These are phyloP conservation scores for Botrytis deweyae DNA, from an alignment of 2,329 filamentous ascomycete genomes.

Conservation along the genomic window DNA sequence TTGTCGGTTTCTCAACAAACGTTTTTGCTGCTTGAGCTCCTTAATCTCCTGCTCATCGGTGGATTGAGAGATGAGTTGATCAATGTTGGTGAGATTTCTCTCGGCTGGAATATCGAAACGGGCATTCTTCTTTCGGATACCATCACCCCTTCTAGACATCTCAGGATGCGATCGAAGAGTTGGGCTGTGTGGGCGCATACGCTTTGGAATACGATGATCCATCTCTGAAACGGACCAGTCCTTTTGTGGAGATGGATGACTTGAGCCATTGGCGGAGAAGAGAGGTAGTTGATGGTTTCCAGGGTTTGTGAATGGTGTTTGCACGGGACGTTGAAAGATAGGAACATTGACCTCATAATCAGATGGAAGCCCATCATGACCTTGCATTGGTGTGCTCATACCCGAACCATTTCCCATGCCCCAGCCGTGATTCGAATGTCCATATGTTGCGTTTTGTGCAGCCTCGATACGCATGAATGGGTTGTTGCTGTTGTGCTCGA, in stretches of 20 bases:
- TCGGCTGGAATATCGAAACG: slow-evolving; percentile 96
- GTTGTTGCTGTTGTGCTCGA: slow-evolving; percentile 56
- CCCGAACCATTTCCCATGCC: slow-evolving; percentile 55
- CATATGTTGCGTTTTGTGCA: slow-evolving; percentile 42
- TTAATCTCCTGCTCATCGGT: slow-evolving; percentile 92
- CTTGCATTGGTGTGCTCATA: slow-evolving; percentile 70
- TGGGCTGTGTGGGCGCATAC: slow-evolving; percentile 67
- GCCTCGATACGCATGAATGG: slow-evolving; percentile 66
- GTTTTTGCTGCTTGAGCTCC: slow-evolving; percentile 97
- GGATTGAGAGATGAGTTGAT: slow-evolving; percentile 83
- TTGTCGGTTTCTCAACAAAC: slow-evolving; percentile 89
- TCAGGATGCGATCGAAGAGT: slow-evolving; percentile 71
- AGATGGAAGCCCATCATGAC: slow-evolving; percentile 62
- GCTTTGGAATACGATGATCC: slow-evolving; percentile 54
- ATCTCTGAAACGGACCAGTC: slow-evolving; percentile 54
- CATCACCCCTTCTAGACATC: slow-evolving; percentile 47
- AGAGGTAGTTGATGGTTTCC: slow-evolving; percentile 51
- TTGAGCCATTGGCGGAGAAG: slow-evolving; percentile 53
- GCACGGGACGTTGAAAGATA: slow-evolving; percentile 53
- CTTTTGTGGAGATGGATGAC: slow-evolving; percentile 58
- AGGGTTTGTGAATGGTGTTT: slow-evolving; percentile 56
- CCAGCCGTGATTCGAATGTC: slow-evolving; percentile 37
- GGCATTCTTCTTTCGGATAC: slow-evolving; percentile 98
- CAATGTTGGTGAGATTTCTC: slow-evolving; percentile 91
- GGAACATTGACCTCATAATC: slow-evolving; percentile 54